Conservation (phyloP, 257 asterid species). For the Paulownia fortunei region DNA sequence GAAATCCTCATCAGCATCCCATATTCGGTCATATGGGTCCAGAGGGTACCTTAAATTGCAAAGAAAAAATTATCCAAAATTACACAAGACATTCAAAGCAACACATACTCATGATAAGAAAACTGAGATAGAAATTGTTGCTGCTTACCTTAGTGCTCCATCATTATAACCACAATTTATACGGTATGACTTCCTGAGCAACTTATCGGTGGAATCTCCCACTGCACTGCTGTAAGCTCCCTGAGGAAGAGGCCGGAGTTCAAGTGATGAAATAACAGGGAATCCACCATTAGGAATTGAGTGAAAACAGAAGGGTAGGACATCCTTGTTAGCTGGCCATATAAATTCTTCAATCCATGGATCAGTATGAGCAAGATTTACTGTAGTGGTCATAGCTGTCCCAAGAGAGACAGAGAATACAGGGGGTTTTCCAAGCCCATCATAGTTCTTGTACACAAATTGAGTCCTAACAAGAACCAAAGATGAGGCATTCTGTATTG, state of each 20-base stretch:
- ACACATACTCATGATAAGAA: not conserved
- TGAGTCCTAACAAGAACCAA: conserved; percentile 66
- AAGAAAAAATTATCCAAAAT: conserved; percentile 8
- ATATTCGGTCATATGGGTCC: conserved; percentile 82
- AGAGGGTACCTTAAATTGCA: conserved; percentile 71
- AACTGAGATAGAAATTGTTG: not conserved
- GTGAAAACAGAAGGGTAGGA: conserved; percentile 72
- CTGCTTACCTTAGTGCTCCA: conserved; percentile 68
- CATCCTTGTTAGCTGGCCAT: conserved; percentile 59
- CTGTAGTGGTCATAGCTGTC: conserved; percentile 63
- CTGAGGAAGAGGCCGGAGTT: conserved; percentile 77
- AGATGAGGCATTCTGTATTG: conserved; percentile 54
- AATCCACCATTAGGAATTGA: conserved; percentile 70
- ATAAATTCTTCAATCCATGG: conserved; percentile 87
- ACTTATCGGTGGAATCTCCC: conserved; percentile 49
- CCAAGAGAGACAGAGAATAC: conserved; percentile 89
- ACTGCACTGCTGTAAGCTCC: conserved; percentile 62
- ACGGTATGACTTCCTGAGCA: conserved; percentile 72
- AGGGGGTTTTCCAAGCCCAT: conserved; percentile 76
- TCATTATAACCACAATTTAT: conserved; percentile 81
- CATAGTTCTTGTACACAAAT: conserved; percentile 87
- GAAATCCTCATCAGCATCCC: conserved; percentile 91
- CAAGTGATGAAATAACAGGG: conserved; percentile 81
- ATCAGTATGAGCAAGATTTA: conserved; percentile 73
- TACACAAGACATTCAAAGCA: not conserved